Percentiles rank a stretch among this genome's conserved stretches.
Conservation (phyloP, 805 yeast genomes). For the Candida wancherniae region DNA sequence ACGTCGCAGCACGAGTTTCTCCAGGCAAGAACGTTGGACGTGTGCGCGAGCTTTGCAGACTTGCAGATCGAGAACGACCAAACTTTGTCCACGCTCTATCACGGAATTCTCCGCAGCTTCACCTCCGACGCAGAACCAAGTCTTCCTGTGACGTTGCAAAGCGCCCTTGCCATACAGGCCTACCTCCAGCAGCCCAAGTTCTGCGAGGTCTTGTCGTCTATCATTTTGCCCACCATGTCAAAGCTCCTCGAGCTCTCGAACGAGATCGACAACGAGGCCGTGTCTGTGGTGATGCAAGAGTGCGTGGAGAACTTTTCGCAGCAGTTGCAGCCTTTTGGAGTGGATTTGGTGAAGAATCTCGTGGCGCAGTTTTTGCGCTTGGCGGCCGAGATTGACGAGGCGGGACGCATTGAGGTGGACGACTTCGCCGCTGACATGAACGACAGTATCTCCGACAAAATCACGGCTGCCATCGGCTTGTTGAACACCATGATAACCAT, state of each 20-base stretch:
- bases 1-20: conserved; percentile 58
- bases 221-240: conserved; percentile 80
- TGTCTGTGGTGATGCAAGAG: conserved; percentile 91
- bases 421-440: conserved; percentile 23
- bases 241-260: conserved; percentile 68
- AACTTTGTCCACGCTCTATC: conserved; percentile 24
- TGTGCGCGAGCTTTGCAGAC: conserved; percentile 59
- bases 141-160: conserved; percentile 75
- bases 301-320: conserved; percentile 85
- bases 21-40: conserved; percentile 70
- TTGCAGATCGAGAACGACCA: conserved; percentile 42
- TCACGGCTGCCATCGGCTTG: conserved; percentile 77
- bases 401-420: conserved; percentile 28
- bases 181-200: conserved; percentile 62
- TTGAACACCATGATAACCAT: conserved; percentile 80
- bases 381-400: conserved; percentile 49
- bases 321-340: conserved; percentile 53
- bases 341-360: conserved; percentile 23
- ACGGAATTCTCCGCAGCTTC: conserved; percentile 32
- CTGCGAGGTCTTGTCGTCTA: conserved; percentile 58
- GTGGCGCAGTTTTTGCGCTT: conserved; percentile 25
- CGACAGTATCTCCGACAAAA: conserved; percentile 54
- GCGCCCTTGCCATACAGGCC: conserved; percentile 81
- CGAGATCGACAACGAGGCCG: conserved; percentile 79
- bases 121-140: conserved; percentile 25